Evolutionary conservation across 1,139 yeast species (phyloP).

Genomic region (Yamadazyma diddensiae): DNA sequence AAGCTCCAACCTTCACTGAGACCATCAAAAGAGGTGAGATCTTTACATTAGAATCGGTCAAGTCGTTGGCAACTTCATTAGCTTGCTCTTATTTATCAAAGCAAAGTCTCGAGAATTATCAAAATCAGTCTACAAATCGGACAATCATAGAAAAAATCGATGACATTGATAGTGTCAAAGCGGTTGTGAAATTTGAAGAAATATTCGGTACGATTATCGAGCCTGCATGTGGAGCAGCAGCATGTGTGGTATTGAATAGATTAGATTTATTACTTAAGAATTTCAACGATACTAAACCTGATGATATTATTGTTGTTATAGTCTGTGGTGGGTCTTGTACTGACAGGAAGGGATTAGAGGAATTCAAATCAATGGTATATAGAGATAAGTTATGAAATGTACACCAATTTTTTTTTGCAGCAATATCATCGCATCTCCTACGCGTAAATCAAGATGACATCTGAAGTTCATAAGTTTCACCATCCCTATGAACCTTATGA

Average conservation of each 20-base stretch:
- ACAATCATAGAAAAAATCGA: conserved; percentile 28
- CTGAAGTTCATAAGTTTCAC: conserved; percentile 30
- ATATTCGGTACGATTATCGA: conserved; percentile 27
- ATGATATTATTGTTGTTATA: conserved; percentile 34
- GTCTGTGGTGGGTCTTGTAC: conserved; percentile 43
- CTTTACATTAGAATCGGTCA: conserved; percentile 26
- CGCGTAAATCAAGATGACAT: conserved; percentile 3
- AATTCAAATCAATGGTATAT: conserved; percentile 16
- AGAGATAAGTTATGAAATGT: conserved; percentile 8
- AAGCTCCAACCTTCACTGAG: conserved; percentile 37
- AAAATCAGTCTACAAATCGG: conserved; percentile 13
- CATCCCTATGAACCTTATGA: conserved; percentile 84
- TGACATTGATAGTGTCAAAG: conserved; percentile 35
- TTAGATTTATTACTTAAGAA: conserved; percentile 18
- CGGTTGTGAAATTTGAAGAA: conserved; percentile 25
- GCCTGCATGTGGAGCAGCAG: conserved; percentile 45
- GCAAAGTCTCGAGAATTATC: conserved; percentile 26
- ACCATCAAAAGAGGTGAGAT: conserved; percentile 28
- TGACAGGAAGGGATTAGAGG: conserved; percentile 17
- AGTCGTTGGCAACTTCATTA: conserved; percentile 38
- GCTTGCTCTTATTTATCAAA: conserved; percentile 38
- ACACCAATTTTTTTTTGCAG: conserved; percentile 4
- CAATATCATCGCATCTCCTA: neutral
- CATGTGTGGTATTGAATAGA: conserved; percentile 25
- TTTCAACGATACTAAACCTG: conserved; percentile 22